Evolutionary conservation across 495 filamentous ascomycete genomes (phyloP).

Genomic region (Aspergillus homomorphus): DNA sequence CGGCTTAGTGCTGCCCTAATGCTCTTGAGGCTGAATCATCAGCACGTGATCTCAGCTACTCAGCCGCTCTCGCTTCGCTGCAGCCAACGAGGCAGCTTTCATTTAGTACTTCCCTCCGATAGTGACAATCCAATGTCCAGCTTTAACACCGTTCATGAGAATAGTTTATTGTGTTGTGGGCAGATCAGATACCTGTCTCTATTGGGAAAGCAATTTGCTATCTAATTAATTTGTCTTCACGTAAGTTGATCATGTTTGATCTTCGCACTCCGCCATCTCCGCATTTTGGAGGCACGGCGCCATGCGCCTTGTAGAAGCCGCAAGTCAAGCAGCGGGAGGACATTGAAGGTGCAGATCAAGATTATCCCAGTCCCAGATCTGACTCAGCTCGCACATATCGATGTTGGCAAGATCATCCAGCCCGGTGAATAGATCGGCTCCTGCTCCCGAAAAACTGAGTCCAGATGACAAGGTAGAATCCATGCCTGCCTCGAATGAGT

Average conservation of each 20-base stretch:
- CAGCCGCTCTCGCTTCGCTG: neutral
- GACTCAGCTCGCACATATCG: conserved; percentile 26
- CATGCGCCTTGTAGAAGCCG: neutral
- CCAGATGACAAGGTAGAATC: conserved; percentile 11
- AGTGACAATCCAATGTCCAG: too few relatives aligned
- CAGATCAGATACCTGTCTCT: too few relatives aligned
- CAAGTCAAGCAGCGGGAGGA: neutral
- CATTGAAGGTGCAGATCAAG: conserved; percentile 23
- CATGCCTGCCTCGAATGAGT: conserved; percentile 3
- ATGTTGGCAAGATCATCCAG: conserved; percentile 20
- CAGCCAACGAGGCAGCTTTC: neutral
- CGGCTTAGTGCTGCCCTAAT: conserved; percentile 40
- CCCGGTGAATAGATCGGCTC: neutral
- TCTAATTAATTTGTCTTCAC: too few relatives aligned
- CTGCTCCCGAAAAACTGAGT: conserved; percentile 6
- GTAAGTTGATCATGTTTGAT: too few relatives aligned
- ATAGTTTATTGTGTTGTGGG: too few relatives aligned
- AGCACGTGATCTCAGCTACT: neutral
- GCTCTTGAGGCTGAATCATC: conserved; percentile 20
- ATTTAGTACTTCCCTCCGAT: too few relatives aligned
- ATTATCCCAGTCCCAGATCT: conserved; percentile 32
- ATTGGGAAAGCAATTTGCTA: too few relatives aligned
- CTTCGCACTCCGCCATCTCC: too few relatives aligned
- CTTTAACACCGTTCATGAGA: too few relatives aligned
- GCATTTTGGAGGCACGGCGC: neutral